A percentile compares a stretch with the other conserved stretches of the same genome.
Conservation (phyloP, 257 asterid genomes). For the Ilex aquifolium region DNA sequence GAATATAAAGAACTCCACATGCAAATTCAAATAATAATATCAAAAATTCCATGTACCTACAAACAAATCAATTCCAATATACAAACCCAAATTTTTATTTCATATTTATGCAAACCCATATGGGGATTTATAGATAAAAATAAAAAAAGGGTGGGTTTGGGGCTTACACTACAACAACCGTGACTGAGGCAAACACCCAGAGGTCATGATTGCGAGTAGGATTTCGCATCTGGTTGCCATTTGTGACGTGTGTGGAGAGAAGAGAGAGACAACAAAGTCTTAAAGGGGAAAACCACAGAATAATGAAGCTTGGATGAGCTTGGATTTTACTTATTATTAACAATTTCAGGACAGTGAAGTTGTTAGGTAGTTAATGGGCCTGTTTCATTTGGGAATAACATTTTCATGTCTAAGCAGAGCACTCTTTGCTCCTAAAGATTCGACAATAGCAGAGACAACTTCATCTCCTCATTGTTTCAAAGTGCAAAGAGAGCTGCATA, state of each 20-base stretch:
- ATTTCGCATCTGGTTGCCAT: slow-evolving; percentile 20
- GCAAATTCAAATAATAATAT: slow-evolving; percentile 8
- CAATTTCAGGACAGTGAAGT: too few species aligned
- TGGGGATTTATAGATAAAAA: neutral
- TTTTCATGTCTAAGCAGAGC: slow-evolving; percentile 90
- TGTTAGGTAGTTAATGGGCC: too few species aligned
- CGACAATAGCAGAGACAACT: slow-evolving; percentile 75
- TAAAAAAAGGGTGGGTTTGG: neutral
- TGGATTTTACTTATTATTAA: too few species aligned
- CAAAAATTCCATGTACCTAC: neutral
- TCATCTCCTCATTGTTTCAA: slow-evolving; percentile 71
- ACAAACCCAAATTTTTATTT: too few species aligned
- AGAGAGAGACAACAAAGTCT: too few species aligned
- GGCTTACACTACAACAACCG: slow-evolving; percentile 43
- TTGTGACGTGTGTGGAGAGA: neutral
- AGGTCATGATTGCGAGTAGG: slow-evolving; percentile 23
- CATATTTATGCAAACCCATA: neutral
- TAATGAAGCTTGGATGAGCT: too few species aligned
- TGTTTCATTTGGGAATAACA: too few species aligned
- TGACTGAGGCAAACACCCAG: slow-evolving; percentile 33
- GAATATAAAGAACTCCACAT: slow-evolving; percentile 63
- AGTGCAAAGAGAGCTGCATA: slow-evolving; percentile 95
- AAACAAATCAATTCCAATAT: too few species aligned
- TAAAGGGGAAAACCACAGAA: too few species aligned
- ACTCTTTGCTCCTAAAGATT: slow-evolving; percentile 74